Base-by-base conservation (phyloP, 495 filamentous ascomycete species). In the Penicillium crystallinum region DNA sequence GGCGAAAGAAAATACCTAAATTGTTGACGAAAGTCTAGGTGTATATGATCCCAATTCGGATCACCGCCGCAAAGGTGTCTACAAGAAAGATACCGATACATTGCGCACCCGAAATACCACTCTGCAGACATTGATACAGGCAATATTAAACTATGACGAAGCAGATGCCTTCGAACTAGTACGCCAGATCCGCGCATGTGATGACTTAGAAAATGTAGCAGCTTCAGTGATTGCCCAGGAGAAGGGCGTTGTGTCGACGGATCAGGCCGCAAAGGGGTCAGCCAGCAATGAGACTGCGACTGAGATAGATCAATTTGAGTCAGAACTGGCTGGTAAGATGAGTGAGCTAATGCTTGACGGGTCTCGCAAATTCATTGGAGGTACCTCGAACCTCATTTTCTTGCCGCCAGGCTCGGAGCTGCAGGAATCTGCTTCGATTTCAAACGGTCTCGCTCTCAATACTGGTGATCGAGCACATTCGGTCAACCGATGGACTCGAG, bases 1-100 rank as follows among this genome's bases (percentile, higher is more conserved):
- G 1, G 18, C 15, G 3, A 36, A 21, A 8, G 11, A 9, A n/a
- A 22, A 12, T 11, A 17, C 7, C 14, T 17, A 15, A n/a, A 33
- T 6, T 11, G 29, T 42, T 58, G 33, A 56, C 44, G 12, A 18
- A 18, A 5, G 17, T 6, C 7, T 29, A 76, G 73, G 91, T 69
- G 77, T 95, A 44, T 98, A 97, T 76, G 95, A 97, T 65, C 93
- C 90, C 6, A 95, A 89, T 63, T 93, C 89, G 49, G 93, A 98
- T 67, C 90, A 96, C 64, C 87, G 93, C 40, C 84, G 93, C 15
- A 98, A 97, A 66, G 93, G 93, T 42, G 93, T 97, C 9, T 97
- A 96, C 67, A 91, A 90, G 68, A 90, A 96, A 68, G 91, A 96
- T 67, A 86, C 91, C 40, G 91, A 96, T 67, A 88, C 85, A 57